Evolutionary conservation across 768 basidiomycete genomes (phyloP).

Genomic region (Hericium rajendrae): DNA sequence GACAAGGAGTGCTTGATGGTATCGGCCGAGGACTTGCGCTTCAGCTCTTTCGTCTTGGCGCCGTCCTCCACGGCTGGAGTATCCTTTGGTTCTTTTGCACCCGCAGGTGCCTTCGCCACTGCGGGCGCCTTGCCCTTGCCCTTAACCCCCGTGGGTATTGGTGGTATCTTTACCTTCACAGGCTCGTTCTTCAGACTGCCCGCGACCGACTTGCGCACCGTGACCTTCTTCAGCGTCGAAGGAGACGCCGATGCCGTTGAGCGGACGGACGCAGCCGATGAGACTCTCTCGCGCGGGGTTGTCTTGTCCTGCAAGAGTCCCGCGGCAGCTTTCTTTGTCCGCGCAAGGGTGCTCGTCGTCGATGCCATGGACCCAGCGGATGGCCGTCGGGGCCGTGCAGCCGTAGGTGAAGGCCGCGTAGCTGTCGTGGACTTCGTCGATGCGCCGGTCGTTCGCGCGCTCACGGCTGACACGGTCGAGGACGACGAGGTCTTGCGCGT

Average conservation of each 20-base stretch:
- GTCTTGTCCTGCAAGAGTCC: constrained; percentile 6
- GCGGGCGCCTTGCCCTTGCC: constrained; percentile 11
- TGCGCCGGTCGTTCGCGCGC: constrained; percentile 15
- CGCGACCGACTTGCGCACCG: constrained; percentile 6
- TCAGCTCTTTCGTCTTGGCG: constrained; percentile 7
- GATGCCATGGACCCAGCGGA: constrained; percentile 8
- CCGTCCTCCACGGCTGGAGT: background rate
- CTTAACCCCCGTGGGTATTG: background rate
- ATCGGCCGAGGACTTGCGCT: constrained; percentile 29
- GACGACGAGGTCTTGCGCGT: constrained; percentile 22
- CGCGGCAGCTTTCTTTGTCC: constrained; percentile 8
- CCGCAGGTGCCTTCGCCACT: background rate
- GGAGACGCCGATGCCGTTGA: constrained; percentile 14
- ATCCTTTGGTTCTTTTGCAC: background rate
- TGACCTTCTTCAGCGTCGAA: constrained; percentile 11
- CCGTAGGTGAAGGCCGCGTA: background rate
- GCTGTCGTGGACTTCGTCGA: constrained; percentile 5
- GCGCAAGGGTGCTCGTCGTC: constrained; percentile 9
- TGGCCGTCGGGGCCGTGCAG: constrained; percentile 8
- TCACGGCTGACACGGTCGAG: constrained; percentile 23
- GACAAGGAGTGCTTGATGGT: constrained; percentile 19
- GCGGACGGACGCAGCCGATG: constrained; percentile 11
- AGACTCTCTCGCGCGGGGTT: background rate
- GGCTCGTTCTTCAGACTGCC: constrained; percentile 5
- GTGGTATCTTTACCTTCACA: constrained; percentile 1